Evolutionary conservation across 768 basidiomycete genomes (phyloP).

Genomic region (Saitozyma podzolica): DNA sequence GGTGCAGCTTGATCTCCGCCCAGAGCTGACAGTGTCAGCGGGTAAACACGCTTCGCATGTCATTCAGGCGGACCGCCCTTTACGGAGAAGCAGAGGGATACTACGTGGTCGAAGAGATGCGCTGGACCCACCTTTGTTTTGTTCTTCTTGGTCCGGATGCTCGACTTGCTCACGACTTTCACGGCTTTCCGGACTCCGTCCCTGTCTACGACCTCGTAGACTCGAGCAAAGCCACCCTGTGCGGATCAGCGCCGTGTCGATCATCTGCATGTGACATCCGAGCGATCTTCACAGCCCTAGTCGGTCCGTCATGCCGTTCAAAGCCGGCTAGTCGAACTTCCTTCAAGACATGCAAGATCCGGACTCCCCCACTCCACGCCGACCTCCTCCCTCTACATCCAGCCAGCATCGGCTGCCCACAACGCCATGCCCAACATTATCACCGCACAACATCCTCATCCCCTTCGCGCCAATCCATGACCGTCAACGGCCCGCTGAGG

Average conservation of each 20-base stretch:
- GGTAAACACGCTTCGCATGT: neutral
- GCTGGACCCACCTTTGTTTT: constrained; percentile 75
- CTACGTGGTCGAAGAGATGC: neutral
- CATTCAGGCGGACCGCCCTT: too few relatives aligned
- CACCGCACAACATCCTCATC: neutral
- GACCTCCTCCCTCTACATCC: neutral
- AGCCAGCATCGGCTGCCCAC: neutral
- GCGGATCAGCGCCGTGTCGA: too few relatives aligned
- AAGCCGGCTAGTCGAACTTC: too few relatives aligned
- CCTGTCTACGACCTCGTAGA: constrained; percentile 85
- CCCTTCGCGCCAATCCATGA: too few relatives aligned
- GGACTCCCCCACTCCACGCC: too few relatives aligned
- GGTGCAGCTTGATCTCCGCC: constrained; percentile 98
- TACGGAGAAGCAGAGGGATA: neutral
- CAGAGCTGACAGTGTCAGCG: constrained; percentile 67
- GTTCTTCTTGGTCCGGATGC: constrained; percentile 91
- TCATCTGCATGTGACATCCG: too few relatives aligned
- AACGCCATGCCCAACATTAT: neutral
- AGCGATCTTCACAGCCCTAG: too few relatives aligned
- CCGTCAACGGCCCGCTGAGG: neutral
- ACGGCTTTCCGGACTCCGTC: constrained; percentile 71
- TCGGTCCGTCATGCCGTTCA: too few relatives aligned
- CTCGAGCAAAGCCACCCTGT: constrained; percentile 90
- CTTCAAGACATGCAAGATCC: too few relatives aligned
- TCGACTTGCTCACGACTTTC: constrained; percentile 91